These are phyloP conservation scores for Leccinum variicolor DNA, from an alignment of 768 basidiomycete genomes.

Conservation along the genomic window DNA sequence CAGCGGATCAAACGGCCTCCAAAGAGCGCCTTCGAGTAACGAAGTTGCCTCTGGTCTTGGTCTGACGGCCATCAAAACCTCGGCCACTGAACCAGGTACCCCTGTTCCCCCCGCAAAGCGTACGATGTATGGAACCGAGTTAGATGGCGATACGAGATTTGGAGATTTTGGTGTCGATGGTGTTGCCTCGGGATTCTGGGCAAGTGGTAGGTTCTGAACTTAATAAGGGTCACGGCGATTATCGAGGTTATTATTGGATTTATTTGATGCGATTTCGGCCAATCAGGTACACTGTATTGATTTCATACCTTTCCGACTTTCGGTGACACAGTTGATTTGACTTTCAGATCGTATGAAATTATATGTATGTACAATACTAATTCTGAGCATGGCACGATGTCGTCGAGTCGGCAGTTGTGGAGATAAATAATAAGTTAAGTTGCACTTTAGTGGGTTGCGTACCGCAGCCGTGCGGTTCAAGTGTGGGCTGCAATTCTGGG, in stretches of 20 bases:
- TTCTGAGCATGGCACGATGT: slow-evolving; percentile 2
- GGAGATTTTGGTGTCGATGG: slow-evolving; percentile 82
- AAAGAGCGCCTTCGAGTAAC: slow-evolving; percentile 39
- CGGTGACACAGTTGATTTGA: not conserved
- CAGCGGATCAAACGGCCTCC: slow-evolving; percentile 25
- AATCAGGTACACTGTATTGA: slow-evolving; percentile 6
- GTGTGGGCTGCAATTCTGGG: not conserved
- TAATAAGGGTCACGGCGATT: not conserved
- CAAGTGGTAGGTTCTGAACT: slow-evolving; percentile 42
- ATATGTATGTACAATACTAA: slow-evolving; percentile 26
- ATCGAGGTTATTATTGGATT: slow-evolving; percentile 2
- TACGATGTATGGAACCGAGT: slow-evolving; percentile 83
- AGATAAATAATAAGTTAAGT: not conserved
- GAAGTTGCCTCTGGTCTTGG: slow-evolving; percentile 45
- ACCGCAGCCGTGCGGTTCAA: not conserved
- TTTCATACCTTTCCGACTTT: not conserved
- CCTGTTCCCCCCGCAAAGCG: slow-evolving; percentile 50
- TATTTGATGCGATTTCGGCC: slow-evolving; percentile 7
- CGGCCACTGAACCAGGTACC: slow-evolving; percentile 37
- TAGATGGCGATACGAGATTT: slow-evolving; percentile 79
- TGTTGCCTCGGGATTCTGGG: slow-evolving; percentile 72
- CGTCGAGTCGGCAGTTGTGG: not conserved
- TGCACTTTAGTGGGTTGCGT: not conserved
- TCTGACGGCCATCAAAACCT: slow-evolving; percentile 37
- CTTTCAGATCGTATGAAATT: slow-evolving; percentile 14